Percentiles rank a stretch among this genome's conserved stretches.
Evolutionary conservation across 805 yeast species (phyloP).

Genomic region (Lipomyces orientalis): DNA sequence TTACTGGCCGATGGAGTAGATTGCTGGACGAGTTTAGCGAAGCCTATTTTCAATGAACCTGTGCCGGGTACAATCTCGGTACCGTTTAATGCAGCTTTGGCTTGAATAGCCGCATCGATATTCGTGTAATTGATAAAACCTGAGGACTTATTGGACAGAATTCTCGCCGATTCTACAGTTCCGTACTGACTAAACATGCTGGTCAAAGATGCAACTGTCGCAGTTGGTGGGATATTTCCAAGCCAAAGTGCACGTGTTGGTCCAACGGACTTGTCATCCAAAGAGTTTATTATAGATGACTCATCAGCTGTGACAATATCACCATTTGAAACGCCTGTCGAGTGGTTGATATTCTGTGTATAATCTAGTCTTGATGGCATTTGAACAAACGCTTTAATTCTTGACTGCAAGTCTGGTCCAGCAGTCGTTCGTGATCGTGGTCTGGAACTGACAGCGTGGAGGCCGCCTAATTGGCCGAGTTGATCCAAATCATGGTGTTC

Average conservation of each 20-base stretch:
- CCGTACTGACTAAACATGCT: slow-evolving; percentile 71
- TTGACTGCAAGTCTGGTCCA: slow-evolving; percentile 35
- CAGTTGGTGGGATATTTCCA: slow-evolving; percentile 74
- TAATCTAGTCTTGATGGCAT: slow-evolving; percentile 40
- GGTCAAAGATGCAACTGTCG: slow-evolving; percentile 60
- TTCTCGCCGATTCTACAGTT: slow-evolving; percentile 61
- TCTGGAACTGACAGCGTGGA: slow-evolving; percentile 10
- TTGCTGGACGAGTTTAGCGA: slow-evolving; percentile 68
- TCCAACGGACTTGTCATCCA: slow-evolving; percentile 69
- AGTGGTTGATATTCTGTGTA: slow-evolving; percentile 22
- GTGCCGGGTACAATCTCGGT: slow-evolving; percentile 81
- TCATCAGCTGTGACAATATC: slow-evolving; percentile 27
- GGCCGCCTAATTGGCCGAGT: slow-evolving; percentile 6
- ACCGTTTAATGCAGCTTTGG: slow-evolving; percentile 79
- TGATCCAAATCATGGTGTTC: slow-evolving; percentile 28
- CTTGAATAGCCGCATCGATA: slow-evolving; percentile 76
- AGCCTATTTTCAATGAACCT: slow-evolving; percentile 75
- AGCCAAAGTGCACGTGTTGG: slow-evolving; percentile 80
- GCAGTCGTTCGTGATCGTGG: slow-evolving; percentile 35
- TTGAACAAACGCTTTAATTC: slow-evolving; percentile 36
- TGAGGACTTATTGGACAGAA: slow-evolving; percentile 53
- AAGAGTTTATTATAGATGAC: slow-evolving; percentile 44
- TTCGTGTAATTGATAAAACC: slow-evolving; percentile 76
- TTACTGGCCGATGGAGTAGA: not conserved
- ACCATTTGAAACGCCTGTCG: slow-evolving; percentile 40